A percentile compares a stretch with the other conserved stretches of the same genome.
Evolutionary conservation across 2,329 filamentous ascomycete genomes (phyloP).

Genomic region (Penicillium frequentans): DNA sequence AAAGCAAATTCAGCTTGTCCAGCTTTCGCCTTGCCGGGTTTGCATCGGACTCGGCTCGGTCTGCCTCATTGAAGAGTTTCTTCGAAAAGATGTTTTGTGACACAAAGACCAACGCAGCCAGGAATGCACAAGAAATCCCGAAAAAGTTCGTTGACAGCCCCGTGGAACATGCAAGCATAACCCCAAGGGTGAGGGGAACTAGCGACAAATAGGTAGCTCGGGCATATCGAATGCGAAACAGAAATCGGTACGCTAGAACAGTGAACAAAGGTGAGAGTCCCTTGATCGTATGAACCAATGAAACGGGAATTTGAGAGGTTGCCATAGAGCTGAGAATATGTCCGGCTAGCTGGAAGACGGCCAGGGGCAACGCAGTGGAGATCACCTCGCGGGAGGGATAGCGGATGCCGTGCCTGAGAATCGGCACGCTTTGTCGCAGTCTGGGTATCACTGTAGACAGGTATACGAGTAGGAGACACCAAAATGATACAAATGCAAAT

Average conservation of each 20-base stretch:
- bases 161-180: conserved; percentile 92
- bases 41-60: conserved; percentile 75
- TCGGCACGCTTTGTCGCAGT: conserved; percentile 70
- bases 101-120: conserved; percentile 92
- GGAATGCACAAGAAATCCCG: conserved; percentile 84
- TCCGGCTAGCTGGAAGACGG: conserved; percentile 87
- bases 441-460: conserved; percentile 70
- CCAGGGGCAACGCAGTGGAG: conserved; percentile 82
- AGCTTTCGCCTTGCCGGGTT: conserved; percentile 69
- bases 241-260: conserved; percentile 83
- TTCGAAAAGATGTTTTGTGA: conserved; percentile 99
- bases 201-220: conserved; percentile 83
- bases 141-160: conserved; percentile 86
- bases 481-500: conserved; percentile 87
- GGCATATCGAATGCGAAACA: conserved; percentile 88
- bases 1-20: conserved; percentile 94
- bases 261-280: conserved; percentile 94
- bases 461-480: conserved; percentile 78
- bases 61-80: conserved; percentile 92
- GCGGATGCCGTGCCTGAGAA: conserved; percentile 80
- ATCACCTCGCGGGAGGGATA: conserved; percentile 79
- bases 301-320: conserved; percentile 92
- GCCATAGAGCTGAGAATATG: conserved; percentile 93
- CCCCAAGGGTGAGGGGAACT: conserved; percentile 88
- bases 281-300: conserved; percentile 97